These are phyloP conservation scores for Xylariaceae sp. DNA, from an alignment of 2,329 filamentous ascomycete genomes.

Conservation along the genomic window DNA sequence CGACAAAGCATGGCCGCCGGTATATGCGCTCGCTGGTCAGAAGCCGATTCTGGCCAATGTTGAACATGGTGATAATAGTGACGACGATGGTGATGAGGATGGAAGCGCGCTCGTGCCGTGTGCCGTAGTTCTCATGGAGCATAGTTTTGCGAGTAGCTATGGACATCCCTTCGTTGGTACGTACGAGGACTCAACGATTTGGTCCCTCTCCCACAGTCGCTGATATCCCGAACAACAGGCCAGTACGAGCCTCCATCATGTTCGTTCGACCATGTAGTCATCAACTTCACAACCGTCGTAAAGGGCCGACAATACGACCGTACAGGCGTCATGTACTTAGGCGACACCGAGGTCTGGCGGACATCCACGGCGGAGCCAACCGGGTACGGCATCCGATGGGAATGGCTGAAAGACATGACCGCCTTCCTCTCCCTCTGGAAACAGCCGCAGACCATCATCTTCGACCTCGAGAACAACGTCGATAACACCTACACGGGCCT, in stretches of 20 bases:
- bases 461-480: constrained; percentile 72
- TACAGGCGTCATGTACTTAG: constrained; percentile 68
- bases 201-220: neutral
- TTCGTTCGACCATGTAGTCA: constrained; percentile 65
- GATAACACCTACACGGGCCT: constrained; percentile 65
- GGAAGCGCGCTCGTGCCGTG: constrained; percentile 36
- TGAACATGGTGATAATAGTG: constrained; percentile 3
- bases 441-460: constrained; percentile 66
- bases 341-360: constrained; percentile 74
- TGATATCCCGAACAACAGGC: constrained; percentile 37
- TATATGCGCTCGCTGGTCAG: constrained; percentile 18
- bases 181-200: neutral
- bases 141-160: constrained; percentile 68
- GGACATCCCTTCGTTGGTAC: constrained; percentile 66
- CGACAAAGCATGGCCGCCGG: constrained; percentile 32
- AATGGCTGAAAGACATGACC: constrained; percentile 74
- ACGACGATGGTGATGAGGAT: constrained; percentile 17
- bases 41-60: constrained; percentile 16
- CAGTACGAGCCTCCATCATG: constrained; percentile 62
- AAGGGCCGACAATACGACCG: constrained; percentile 71
- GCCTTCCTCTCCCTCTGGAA: constrained; percentile 65
- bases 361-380: constrained; percentile 80
- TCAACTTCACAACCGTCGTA: constrained; percentile 71
- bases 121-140: constrained; percentile 58
- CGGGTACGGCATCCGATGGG: constrained; percentile 63